A percentile compares a stretch with the other conserved stretches of the same genome.
Conservation (phyloP, 768 basidiomycete species). For the Trichaptum fuscoviolaceum region DNA sequence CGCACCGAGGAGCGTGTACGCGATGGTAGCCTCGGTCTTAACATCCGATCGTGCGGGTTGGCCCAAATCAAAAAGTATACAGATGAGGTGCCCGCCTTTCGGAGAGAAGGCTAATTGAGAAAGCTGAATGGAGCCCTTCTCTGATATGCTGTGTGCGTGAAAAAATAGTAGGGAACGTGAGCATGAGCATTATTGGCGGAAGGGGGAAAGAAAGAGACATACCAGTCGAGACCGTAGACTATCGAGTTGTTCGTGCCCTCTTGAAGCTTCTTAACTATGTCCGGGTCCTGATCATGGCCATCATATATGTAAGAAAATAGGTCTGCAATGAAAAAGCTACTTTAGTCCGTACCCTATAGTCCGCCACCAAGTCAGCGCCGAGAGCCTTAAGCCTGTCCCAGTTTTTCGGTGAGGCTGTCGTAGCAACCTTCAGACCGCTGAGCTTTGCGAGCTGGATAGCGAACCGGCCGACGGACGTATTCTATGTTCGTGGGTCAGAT, state of each 20-base stretch:
- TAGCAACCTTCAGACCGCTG: constrained; percentile 38
- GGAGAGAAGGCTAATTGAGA: not conserved
- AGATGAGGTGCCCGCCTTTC: not conserved
- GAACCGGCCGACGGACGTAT: constrained; percentile 25
- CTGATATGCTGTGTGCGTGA: not conserved
- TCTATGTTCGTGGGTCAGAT: not conserved
- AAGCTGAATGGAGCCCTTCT: not conserved
- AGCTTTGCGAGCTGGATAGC: constrained; percentile 38
- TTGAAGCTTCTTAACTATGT: constrained; percentile 23
- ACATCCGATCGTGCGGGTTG: not conserved
- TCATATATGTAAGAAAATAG: not conserved
- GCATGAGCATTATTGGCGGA: no score
- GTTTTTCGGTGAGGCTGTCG: constrained; percentile 38
- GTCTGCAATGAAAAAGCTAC: not conserved
- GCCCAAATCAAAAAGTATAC: not conserved
- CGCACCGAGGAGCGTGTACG: constrained; percentile 9
- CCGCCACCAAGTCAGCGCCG: constrained; percentile 40
- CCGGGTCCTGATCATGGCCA: constrained; percentile 22
- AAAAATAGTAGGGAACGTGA: no score
- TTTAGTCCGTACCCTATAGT: constrained; percentile 17
- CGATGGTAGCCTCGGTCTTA: not conserved
- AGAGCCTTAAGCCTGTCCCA: constrained; percentile 29
- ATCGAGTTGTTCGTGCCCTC: constrained; percentile 21
- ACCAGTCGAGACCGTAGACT: constrained; percentile 20
- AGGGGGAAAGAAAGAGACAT: not conserved